Conservation (phyloP, 1,284 basidiomycete species). For the Polyporus tsugae region DNA sequence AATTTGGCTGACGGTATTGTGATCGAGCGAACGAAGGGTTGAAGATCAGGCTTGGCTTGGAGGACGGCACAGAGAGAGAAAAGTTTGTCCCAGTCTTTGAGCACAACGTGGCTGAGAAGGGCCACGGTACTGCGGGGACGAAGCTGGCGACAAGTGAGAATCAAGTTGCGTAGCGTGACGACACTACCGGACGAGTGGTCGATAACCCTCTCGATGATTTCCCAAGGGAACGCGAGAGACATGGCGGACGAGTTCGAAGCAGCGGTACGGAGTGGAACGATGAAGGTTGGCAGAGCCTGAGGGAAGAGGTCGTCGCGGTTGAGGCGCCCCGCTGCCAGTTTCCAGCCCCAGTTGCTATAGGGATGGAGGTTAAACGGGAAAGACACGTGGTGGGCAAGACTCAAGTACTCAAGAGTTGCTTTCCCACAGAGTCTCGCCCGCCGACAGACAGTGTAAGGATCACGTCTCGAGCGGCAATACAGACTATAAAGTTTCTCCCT, state of each 20-base stretch:
- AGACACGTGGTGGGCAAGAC: too few relatives aligned
- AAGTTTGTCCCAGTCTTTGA: neutral
- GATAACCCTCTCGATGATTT: slow-evolving; percentile 6
- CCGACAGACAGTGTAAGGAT: too few relatives aligned
- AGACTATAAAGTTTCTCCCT: too few relatives aligned
- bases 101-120: neutral
- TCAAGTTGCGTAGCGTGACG: neutral
- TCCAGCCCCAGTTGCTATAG: too few relatives aligned
- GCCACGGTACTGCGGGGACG: neutral
- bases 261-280: neutral
- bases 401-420: too few relatives aligned
- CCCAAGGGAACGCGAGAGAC: neutral
- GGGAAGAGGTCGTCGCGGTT: too few relatives aligned
- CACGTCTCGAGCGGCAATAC: too few relatives aligned
- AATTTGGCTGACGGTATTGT: neutral
- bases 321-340: too few relatives aligned
- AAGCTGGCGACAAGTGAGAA: slow-evolving; percentile 4
- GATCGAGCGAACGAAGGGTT: neutral
- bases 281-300: too few relatives aligned
- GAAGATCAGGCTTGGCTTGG: neutral
- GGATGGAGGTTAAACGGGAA: too few relatives aligned
- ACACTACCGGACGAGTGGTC: neutral
- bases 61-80: neutral
- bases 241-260: slow-evolving; percentile 59
- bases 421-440: too few relatives aligned